These are phyloP conservation scores for Podila clonocystis DNA, from an alignment of 192 early-diverging fungal species.

Conservation along the genomic window DNA sequence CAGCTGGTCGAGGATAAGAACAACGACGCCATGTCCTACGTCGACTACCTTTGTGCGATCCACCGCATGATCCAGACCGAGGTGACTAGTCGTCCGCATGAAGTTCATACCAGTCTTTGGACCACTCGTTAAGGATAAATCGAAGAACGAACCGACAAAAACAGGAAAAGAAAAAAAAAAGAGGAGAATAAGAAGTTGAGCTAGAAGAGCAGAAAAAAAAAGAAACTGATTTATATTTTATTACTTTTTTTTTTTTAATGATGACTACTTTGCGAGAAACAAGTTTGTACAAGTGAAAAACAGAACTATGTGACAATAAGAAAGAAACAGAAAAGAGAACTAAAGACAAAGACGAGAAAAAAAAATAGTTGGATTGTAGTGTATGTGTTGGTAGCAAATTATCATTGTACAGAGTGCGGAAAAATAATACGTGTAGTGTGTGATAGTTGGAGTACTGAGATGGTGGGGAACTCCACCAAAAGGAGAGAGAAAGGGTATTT, in stretches of 20 bases:
- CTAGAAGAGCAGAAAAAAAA: conserved; percentile 6
- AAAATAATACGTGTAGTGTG: conserved; percentile 1
- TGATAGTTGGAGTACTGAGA: not conserved
- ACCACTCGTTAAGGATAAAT: conserved; percentile 14
- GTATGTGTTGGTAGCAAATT: conserved; percentile 2
- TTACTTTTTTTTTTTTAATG: not conserved
- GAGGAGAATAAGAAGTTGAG: not conserved
- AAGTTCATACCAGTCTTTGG: conserved; percentile 34
- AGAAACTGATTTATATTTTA: not conserved
- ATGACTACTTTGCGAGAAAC: not conserved
- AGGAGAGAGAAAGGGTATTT: conserved; percentile 13
- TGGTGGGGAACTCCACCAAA: too few relatives aligned
- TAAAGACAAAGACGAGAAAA: conserved; percentile 5
- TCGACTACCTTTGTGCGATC: conserved; percentile 90
- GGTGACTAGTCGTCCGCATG: conserved; percentile 55
- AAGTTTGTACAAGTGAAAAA: conserved; percentile 6
- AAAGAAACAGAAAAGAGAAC: conserved; percentile 6
- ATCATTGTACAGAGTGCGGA: conserved; percentile 4
- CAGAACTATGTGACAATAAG: conserved; percentile 8
- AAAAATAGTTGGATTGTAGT: conserved; percentile 2
- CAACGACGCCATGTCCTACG: conserved; percentile 89
- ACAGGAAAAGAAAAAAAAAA: not conserved
- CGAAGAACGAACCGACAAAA: not conserved
- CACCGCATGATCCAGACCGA: conserved; percentile 90
- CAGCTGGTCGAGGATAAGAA: conserved; percentile 91